These are phyloP conservation scores for Calamus simplicifolius DNA, from an alignment of 176 grass and related monocot species.

Conservation along the genomic window DNA sequence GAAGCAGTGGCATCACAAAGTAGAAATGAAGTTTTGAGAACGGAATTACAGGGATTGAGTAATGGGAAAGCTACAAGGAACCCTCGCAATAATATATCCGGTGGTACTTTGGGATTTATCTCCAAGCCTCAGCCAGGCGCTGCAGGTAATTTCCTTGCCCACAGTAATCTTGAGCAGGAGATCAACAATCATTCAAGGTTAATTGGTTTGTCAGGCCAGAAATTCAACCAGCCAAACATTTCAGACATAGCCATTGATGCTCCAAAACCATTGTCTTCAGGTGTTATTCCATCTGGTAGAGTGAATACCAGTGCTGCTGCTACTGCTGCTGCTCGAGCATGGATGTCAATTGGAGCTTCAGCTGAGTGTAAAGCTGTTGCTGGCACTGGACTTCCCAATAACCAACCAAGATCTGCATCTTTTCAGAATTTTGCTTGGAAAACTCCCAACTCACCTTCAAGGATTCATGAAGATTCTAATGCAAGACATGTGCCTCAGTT, in stretches of 20 bases:
- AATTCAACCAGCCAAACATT: conserved; percentile 30
- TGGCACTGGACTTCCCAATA: conserved; percentile 31
- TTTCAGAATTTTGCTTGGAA: conserved; percentile 37
- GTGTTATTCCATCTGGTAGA: conserved; percentile 52
- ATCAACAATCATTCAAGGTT: conserved; percentile 38
- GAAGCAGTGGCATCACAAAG: conserved; percentile 34
- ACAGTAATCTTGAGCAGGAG: conserved; percentile 36
- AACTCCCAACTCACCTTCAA: conserved; percentile 46
- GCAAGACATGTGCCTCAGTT: conserved; percentile 38
- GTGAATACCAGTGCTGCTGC: conserved; percentile 45
- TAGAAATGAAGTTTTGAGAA: conserved; percentile 37
- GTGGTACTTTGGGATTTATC: conserved; percentile 35
- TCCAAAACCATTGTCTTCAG: conserved; percentile 40
- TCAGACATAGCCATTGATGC: conserved; percentile 39
- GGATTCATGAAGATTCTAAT: conserved; percentile 25
- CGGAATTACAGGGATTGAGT: conserved; percentile 34
- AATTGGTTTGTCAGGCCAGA: conserved; percentile 27
- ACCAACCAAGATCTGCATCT: conserved; percentile 20
- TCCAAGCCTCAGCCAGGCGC: conserved; percentile 50
- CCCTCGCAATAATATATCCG: conserved; percentile 30
- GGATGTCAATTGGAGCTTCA: conserved; percentile 77
- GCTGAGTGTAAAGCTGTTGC: conserved; percentile 52
- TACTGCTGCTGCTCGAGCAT: conserved; percentile 44
- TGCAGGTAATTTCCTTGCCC: conserved; percentile 24
- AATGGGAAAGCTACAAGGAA: conserved; percentile 40